phyloP scores from a whole-genome alignment of 345 rosid species.

The Erodium maritimum region DNA sequence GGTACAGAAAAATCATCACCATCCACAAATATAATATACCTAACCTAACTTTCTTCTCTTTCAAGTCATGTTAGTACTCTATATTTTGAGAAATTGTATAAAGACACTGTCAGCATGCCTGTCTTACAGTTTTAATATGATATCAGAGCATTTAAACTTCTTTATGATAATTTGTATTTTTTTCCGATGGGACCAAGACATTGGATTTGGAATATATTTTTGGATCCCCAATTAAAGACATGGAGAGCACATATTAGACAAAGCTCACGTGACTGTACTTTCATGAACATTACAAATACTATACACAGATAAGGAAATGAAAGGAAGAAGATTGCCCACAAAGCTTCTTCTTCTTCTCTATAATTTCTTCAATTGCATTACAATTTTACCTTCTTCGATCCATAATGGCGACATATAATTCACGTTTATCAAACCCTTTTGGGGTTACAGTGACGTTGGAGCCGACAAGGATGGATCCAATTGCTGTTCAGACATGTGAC shows the following conservation, averaged over 20 bases:
- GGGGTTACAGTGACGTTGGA: slow-evolving; percentile 19
- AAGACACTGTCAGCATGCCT: too few species aligned
- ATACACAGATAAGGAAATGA: not conserved
- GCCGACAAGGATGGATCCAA: slow-evolving; percentile 17
- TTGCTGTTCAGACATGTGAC: not conserved
- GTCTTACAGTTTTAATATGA: not conserved
- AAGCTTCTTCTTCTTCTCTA: too few species aligned
- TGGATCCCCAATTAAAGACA: not conserved
- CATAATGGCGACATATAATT: not conserved
- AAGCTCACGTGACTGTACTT: not conserved
- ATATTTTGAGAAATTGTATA: too few species aligned
- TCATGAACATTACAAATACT: not conserved
- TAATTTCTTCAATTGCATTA: too few species aligned
- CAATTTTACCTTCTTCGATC: too few species aligned
- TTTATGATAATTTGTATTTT: not conserved
- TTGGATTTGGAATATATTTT: not conserved
- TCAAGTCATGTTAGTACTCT: too few species aligned
- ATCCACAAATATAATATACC: not conserved
- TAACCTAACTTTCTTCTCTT: not conserved
- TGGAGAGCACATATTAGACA: not conserved
- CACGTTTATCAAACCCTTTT: slow-evolving; percentile 12
- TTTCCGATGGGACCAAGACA: not conserved
- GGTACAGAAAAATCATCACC: not conserved
- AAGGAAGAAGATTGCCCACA: too few species aligned
- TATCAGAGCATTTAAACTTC: too few species aligned